A percentile compares a stretch with the other conserved stretches of the same genome.
Conservation (phyloP, 768 basidiomycete genomes). For the Fibroporia radiculosa region DNA sequence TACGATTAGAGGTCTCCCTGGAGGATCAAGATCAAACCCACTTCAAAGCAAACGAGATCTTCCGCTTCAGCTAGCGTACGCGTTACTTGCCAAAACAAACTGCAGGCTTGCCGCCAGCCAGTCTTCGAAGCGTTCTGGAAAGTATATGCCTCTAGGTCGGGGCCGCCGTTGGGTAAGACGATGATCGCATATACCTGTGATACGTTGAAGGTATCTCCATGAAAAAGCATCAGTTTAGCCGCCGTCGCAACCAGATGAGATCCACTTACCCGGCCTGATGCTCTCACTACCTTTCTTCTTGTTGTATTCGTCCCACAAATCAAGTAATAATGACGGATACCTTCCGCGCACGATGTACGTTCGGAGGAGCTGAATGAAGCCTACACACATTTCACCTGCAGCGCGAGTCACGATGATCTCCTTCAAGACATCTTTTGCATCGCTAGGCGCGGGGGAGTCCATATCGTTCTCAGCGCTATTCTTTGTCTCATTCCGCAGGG, state of each 20-base stretch:
- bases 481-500: conserved; percentile 48
- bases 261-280: conserved; percentile 66
- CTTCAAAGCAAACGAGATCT: conserved; percentile 78
- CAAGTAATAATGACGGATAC: conserved; percentile 74
- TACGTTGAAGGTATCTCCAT: conserved; percentile 61
- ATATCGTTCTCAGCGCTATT: background rate
- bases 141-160: conserved; percentile 80
- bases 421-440: conserved; percentile 69
- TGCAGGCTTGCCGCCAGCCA: conserved; percentile 83
- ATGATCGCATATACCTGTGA: conserved; percentile 86
- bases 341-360: conserved; percentile 80
- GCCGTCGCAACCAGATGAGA: conserved; percentile 5
- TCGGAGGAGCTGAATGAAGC: conserved; percentile 76
- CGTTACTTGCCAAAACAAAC: conserved; percentile 86
- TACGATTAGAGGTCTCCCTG: background rate
- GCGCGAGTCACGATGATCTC: conserved; percentile 71
- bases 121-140: conserved; percentile 49
- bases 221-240: background rate
- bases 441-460: conserved; percentile 63
- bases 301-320: conserved; percentile 84
- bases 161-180: conserved; percentile 83
- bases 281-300: conserved; percentile 72
- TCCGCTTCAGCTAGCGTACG: conserved; percentile 77
- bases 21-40: conserved; percentile 27
- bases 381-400: conserved; percentile 68